Percentiles rank a stretch among this genome's conserved stretches.
Evolutionary conservation across 1,284 basidiomycete genomes (phyloP).

Genomic region (Malassezia equina): DNA sequence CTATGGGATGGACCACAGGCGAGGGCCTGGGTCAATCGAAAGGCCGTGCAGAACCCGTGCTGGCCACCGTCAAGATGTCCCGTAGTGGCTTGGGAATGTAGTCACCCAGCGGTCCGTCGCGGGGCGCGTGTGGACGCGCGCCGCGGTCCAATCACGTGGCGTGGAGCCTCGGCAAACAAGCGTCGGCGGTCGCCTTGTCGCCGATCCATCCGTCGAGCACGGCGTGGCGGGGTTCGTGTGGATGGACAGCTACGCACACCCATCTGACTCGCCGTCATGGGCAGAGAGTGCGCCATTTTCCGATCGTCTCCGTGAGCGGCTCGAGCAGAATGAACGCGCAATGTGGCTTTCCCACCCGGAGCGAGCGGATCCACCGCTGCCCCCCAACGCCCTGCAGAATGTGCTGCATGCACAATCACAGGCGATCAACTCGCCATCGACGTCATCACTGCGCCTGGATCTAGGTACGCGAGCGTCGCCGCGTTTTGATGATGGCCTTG

Average conservation of each 20-base stretch:
- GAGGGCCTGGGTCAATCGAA: constrained; percentile 33
- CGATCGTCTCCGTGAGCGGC: neutral
- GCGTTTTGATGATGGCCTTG: neutral
- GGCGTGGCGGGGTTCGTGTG: neutral
- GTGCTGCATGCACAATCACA: neutral
- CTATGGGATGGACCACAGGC: constrained; percentile 45
- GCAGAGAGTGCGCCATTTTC: neutral
- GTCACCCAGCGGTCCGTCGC: neutral
- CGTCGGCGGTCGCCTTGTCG: neutral
- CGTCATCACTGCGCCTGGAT: neutral
- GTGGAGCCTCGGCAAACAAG: neutral
- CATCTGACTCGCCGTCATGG: neutral
- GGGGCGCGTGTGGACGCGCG: neutral
- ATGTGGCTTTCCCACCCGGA: constrained; percentile 2
- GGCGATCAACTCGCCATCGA: neutral
- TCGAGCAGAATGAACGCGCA: neutral
- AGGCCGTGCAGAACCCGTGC: constrained; percentile 40
- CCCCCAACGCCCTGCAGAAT: constrained; percentile 4
- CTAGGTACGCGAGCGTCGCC: neutral
- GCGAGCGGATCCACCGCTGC: constrained; percentile 1
- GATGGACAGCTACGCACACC: neutral
- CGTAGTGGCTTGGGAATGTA: constrained; percentile 36
- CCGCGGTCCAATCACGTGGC: neutral
- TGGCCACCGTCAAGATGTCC: constrained; percentile 40
- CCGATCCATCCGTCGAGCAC: neutral